A percentile compares a stretch with the other conserved stretches of the same genome.
Conservation (phyloP, 73 alveolate genomes). For the Uronychia setigera region DNA sequence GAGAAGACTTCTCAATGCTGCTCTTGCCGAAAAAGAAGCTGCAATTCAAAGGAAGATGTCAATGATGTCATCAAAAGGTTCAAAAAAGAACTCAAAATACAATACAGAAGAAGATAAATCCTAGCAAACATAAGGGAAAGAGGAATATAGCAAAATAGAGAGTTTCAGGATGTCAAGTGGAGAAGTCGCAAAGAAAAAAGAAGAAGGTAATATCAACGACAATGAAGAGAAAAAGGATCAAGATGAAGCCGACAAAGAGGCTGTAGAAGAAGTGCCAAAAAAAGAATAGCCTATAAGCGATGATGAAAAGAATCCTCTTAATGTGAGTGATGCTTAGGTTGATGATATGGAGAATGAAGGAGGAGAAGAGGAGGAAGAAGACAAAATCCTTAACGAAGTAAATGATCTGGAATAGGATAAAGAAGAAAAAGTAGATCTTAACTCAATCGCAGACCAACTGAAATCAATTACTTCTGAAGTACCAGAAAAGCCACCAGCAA, state of each 20-base stretch:
- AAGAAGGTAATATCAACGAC: neutral
- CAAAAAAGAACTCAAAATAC: neutral
- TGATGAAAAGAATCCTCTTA: neutral
- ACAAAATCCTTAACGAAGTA: neutral
- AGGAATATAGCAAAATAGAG: neutral
- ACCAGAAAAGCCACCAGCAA: neutral
- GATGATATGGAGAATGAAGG: constrained; percentile 9
- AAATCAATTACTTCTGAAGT: neutral
- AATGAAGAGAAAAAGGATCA: neutral
- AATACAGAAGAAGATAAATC: neutral
- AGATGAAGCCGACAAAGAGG: neutral
- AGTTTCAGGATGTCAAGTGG: neutral
- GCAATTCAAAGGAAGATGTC: neutral
- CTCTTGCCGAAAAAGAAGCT: neutral
- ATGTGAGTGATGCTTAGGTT: neutral
- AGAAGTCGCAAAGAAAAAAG: neutral
- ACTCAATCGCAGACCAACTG: neutral
- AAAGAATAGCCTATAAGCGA: no score
- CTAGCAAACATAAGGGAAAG: no score
- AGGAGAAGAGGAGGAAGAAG: neutral
- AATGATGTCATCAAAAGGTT: no score
- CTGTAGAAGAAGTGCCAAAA: no score
- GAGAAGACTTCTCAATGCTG: neutral
- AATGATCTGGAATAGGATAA: neutral
- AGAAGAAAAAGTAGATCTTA: neutral